Evolutionary conservation across 202 grass and related monocot genomes (phyloP), one percentile per base, ranked within the genome.

Genomic region (Sporobolus alterniflorus): DNA sequence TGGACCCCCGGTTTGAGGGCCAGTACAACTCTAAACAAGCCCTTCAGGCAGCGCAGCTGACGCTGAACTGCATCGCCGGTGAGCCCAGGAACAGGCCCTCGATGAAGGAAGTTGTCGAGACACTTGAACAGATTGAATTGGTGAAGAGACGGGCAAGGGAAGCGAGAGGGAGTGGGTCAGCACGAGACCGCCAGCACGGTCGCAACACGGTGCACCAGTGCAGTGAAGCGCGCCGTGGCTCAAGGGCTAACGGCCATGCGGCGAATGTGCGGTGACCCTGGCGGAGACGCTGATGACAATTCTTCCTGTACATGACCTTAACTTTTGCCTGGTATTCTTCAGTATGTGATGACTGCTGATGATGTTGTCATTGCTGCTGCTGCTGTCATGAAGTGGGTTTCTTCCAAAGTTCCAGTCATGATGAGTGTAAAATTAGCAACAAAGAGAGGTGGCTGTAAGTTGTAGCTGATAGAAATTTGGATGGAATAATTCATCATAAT

Each of bases 81-180:
- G 92, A 97, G 55, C 92, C 92, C 5, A 92, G 84, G 72, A 94
- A 69, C 47, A 87, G 95, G 29, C 95, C 92, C 4, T 92, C 92
- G 2, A 97, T 94, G 95, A 97, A 94, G 81, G 90, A 97, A 78
- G 95, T 97, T 39, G 69, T 97, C 0, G 90, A 91, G 81, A 93
- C 71, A 11, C 84, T 97, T 0, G 90, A 94, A 33, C 70, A 79
- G 17, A 89, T 94, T 4, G 88, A 87, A 67, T 56, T 69, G 14
- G 75, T 91, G 73, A 94, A 92, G 78, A 79, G 69, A 67, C 67
- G 59, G 7, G 50, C 69, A 9, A 85, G 85, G 63, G 80, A 87
- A 13, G 46, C 89, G 3, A 75, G 87, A 51, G 79, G 84, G 48
- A 59, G 85, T 72, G 76, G 39, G 8, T 28, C 79, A 3, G 40